A percentile compares a stretch with the other conserved stretches of the same genome.
These are phyloP conservation scores for Solanum raphanifolium DNA, from an alignment of 257 asterid genomes.

Conservation along the genomic window DNA sequence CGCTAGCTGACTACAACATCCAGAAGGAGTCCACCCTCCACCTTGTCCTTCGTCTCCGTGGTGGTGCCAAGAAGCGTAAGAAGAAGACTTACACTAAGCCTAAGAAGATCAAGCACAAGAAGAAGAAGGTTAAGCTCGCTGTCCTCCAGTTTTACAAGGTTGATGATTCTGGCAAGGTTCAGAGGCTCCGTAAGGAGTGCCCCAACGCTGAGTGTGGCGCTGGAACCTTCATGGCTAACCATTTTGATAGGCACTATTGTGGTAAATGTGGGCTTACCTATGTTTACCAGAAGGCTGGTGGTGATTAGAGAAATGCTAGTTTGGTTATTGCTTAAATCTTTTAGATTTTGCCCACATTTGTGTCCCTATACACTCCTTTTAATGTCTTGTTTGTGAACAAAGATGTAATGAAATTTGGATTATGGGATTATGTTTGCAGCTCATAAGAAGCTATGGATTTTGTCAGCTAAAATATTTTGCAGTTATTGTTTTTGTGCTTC, in stretches of 20 bases:
- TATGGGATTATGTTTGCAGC: not conserved
- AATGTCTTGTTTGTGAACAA: not conserved
- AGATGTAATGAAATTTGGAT: not conserved
- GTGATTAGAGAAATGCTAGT: not conserved
- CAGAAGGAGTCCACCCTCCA: not conserved
- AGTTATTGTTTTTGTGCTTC: not conserved
- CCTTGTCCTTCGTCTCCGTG: slow-evolving; percentile 6
- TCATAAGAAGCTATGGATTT: not conserved
- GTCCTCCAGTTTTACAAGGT: slow-evolving; percentile 6
- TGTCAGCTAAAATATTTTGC: not conserved
- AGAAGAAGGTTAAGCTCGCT: slow-evolving; percentile 31
- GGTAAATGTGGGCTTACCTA: slow-evolving; percentile 33
- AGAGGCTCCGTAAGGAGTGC: not conserved
- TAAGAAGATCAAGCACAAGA: slow-evolving; percentile 33
- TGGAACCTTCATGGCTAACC: slow-evolving; percentile 17
- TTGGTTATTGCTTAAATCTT: not conserved
- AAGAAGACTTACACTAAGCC: slow-evolving; percentile 38
- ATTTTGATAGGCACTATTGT: slow-evolving; percentile 28
- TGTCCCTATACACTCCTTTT: not conserved
- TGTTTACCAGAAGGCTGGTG: slow-evolving; percentile 34
- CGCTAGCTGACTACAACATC: not conserved
- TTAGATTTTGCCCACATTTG: not conserved
- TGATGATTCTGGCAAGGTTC: not conserved
- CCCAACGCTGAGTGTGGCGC: not conserved
- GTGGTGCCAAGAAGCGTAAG: slow-evolving; percentile 33